Evolutionary conservation across 140 eudicot genomes (phyloP).

Genomic region (Ambrosia hybrid): DNA sequence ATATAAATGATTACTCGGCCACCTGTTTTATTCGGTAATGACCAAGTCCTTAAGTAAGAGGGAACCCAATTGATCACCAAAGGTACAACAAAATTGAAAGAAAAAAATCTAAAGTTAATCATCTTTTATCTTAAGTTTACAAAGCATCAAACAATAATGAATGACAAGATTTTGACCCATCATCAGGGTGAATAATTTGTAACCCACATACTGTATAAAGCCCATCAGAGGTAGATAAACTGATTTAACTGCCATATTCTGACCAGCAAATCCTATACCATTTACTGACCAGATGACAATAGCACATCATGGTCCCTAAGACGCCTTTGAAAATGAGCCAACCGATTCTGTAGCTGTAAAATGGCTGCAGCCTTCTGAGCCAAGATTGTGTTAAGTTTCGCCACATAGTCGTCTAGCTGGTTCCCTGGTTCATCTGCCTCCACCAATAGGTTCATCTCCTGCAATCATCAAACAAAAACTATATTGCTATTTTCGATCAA

Average conservation of each 20-base stretch:
- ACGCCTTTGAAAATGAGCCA: constrained; percentile 87
- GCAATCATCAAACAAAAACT: constrained; percentile 13
- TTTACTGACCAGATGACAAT: constrained; percentile 66
- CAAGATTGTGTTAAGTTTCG: constrained; percentile 71
- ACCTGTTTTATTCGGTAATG: too few species aligned
- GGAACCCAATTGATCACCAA: not conserved
- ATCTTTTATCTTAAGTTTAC: constrained; percentile 14
- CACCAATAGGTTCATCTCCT: constrained; percentile 96
- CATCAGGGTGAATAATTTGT: constrained; percentile 7
- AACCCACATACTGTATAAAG: constrained; percentile 22
- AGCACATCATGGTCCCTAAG: constrained; percentile 88
- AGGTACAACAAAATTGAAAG: not conserved
- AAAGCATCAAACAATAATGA: constrained; percentile 37
- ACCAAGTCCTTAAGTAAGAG: too few species aligned
- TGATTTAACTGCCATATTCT: not conserved
- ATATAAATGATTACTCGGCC: too few species aligned
- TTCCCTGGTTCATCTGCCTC: constrained; percentile 98
- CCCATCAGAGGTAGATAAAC: constrained; percentile 4
- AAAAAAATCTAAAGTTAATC: constrained; percentile 1
- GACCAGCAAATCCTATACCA: constrained; percentile 19
- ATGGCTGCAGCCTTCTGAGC: constrained; percentile 93
- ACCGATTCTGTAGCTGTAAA: constrained; percentile 71
- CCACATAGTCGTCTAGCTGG: constrained; percentile 77
- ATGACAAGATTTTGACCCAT: constrained; percentile 28
- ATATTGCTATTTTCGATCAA: too few species aligned